Evolutionary conservation across 768 basidiomycete genomes (phyloP), one percentile per base, ranked within the genome.

Genomic region (Russula ochroleuca): DNA sequence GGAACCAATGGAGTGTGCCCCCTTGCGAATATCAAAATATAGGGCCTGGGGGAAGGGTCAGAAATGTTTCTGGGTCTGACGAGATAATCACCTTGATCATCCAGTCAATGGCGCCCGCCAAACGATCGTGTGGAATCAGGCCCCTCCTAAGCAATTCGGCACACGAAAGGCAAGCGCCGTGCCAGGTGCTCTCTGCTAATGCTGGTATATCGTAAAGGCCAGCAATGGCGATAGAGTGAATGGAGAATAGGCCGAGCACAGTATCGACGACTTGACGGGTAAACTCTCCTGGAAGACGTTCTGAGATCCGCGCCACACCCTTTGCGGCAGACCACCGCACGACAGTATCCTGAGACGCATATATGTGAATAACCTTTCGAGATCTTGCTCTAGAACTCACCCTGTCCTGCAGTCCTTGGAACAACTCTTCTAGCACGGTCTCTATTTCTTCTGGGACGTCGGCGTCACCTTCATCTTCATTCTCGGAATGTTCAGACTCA

Each of bases 241-340:
- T 85, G 8, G 80, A 75, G 73, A 94, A 97, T n/a, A 93, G 77
- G 0, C 78, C 80, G 64, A 94, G 76, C 38, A 94, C 77, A 5
- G 85, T 91, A 57, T 90, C 86, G 4, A 96, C 75, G n/a, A 98
- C 86, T 72, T 98, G 93, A 38, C 81, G 76, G 2, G 84, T 79
- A 68, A 93, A 90, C 38, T 87, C 86, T 1, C 75, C 63, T 2
- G 97, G 91, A 1, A 99, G 81, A 43, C 90, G 82, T 67, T 90
- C 86, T 2, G 91, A 81, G 50, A 98, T 82, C 8, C 94, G 85
- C 9, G 94, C 90, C 10, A 98, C 77, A 43, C 90, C 91, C 74
- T 98, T 99, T 11, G 97, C 91, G 5, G 93, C 85, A 15, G 96
- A 94, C 84, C 92, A 98, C 55, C 97, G 88, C 14, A 98, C 93